A percentile compares a stretch with the other conserved stretches of the same genome.
These are phyloP conservation scores for Aegilops longissima DNA, from an alignment of 176 grass and related monocot genomes.

Conservation along the genomic window DNA sequence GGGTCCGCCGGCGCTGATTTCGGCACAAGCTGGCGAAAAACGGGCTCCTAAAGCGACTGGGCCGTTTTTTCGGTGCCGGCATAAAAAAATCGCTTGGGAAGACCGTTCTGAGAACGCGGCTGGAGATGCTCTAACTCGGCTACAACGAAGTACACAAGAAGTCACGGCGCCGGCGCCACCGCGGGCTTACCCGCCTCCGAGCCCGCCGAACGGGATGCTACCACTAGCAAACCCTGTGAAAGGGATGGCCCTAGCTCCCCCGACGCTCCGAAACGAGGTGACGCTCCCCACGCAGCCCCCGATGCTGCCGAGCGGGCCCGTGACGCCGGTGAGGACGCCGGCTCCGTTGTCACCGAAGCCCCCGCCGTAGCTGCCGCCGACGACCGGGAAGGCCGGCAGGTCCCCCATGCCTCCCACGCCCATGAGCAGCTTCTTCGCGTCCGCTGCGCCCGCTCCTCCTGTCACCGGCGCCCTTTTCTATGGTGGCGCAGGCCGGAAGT, in stretches of 20 bases:
- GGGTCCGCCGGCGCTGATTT: no score
- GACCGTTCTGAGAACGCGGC: no score
- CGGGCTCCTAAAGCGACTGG: no score
- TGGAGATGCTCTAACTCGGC: no score
- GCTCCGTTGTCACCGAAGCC: constrained; percentile 49
- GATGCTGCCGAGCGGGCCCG: constrained; percentile 33
- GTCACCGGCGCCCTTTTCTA: background rate
- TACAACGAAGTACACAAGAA: constrained; percentile 14
- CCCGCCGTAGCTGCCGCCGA: constrained; percentile 28
- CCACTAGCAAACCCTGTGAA: background rate
- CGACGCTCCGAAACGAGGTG: background rate
- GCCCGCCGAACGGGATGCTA: background rate
- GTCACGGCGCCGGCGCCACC: constrained; percentile 10
- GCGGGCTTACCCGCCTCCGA: constrained; percentile 22
- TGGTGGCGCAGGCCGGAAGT: background rate
- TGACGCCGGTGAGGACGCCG: constrained; percentile 48
- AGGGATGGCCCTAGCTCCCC: background rate
- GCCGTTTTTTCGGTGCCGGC: no score
- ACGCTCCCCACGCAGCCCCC: constrained; percentile 29
- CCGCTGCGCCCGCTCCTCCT: background rate
- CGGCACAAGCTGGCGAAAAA: no score
- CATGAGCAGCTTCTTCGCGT: constrained; percentile 35
- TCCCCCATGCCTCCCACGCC: background rate
- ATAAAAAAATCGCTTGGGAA: no score
- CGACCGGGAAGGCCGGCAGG: no score